phyloP scores from a whole-genome alignment of 2,329 filamentous ascomycete species.

The Fusarium secorum region DNA sequence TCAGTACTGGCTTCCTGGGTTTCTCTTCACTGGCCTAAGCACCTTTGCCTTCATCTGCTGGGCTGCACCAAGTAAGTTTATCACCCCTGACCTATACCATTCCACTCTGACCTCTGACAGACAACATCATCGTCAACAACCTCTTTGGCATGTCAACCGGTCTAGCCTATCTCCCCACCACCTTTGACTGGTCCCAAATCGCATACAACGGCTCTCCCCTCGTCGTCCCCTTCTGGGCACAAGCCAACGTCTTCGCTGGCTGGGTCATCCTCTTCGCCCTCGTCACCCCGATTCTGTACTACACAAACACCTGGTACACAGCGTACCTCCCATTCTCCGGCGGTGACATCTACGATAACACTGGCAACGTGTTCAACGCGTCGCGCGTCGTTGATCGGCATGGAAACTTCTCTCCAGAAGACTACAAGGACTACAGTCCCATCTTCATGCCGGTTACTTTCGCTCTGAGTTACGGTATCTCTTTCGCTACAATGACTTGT shows the following conservation, averaged over 20 bases:
- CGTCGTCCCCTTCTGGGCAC: neutral
- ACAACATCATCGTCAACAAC: neutral
- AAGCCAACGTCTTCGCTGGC: neutral
- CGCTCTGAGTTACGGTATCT: neutral
- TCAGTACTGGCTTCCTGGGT: conserved; percentile 1
- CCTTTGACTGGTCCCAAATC: neutral
- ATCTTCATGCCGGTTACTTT: neutral
- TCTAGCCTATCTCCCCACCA: neutral
- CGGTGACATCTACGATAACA: neutral
- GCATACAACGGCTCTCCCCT: conserved; percentile 1
- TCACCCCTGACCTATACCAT: too few species aligned
- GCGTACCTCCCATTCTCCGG: neutral
- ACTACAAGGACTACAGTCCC: neutral
- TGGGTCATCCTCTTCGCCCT: neutral
- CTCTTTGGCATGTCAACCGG: conserved; percentile 1
- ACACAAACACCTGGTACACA: conserved; percentile 1
- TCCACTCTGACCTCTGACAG: too few species aligned
- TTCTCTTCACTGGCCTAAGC: neutral
- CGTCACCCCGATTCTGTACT: neutral
- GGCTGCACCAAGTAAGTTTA: neutral
- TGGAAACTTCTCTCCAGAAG: neutral
- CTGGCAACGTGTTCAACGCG: neutral
- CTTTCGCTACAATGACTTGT: neutral
- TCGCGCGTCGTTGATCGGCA: neutral
- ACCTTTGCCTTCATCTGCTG: neutral